phyloP scores from a whole-genome alignment of 371 early-diverging fungal genomes.

The Syncephalis plumigaleata region DNA sequence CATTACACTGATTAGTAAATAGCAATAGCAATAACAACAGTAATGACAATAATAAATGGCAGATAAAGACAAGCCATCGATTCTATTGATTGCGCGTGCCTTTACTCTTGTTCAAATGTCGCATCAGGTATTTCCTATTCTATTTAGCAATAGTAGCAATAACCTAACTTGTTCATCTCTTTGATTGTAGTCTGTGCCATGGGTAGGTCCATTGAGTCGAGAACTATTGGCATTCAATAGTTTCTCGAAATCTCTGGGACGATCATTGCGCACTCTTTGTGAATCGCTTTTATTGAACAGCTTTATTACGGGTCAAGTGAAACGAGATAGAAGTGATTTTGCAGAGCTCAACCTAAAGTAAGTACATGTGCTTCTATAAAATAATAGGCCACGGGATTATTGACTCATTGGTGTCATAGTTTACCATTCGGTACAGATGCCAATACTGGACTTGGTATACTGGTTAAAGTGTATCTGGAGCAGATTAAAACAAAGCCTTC shows the following conservation, averaged over 20 bases:
- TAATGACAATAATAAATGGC: conserved; percentile 2
- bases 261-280: conserved; percentile 35
- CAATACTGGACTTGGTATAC: conserved; percentile 30
- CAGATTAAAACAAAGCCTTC: conserved; percentile 5
- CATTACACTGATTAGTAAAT: conserved; percentile 1
- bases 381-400: too few relatives aligned
- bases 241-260: conserved; percentile 33
- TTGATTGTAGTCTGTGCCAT: conserved; percentile 18
- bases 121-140: conserved; percentile 22
- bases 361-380: too few relatives aligned
- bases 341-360: conserved; percentile 27
- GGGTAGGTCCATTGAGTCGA: conserved; percentile 48
- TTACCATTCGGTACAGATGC: conserved; percentile 28
- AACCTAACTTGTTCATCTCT: not conserved
- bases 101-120: conserved; percentile 30
- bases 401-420: too few relatives aligned
- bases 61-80: conserved; percentile 17
- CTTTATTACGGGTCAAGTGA: conserved; percentile 25
- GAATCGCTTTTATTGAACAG: conserved; percentile 39
- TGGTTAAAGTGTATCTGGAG: conserved; percentile 25
- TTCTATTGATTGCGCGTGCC: conserved; percentile 30
- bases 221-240: conserved; percentile 60
- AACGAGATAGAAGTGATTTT: conserved; percentile 29
- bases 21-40: too few relatives aligned
- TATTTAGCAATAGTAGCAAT: too few relatives aligned